A percentile compares a stretch with the other conserved stretches of the same genome.
phyloP scores from a whole-genome alignment of 805 yeast genomes.

The Wickerhamomyces chaumierensis region DNA sequence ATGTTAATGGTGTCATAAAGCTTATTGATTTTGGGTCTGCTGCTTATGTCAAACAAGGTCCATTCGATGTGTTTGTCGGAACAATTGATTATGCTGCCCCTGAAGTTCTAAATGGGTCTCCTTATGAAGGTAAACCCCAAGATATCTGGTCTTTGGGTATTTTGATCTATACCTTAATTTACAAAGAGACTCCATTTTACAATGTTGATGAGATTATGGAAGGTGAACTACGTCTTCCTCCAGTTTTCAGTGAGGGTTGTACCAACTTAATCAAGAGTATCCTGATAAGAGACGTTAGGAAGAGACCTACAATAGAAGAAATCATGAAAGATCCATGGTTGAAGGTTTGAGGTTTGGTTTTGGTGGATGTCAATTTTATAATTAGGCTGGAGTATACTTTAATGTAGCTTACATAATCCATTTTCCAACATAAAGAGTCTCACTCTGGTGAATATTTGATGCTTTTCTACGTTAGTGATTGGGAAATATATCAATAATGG shows the following conservation, averaged over 20 bases:
- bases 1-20: constrained; percentile 68
- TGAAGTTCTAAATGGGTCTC: constrained; percentile 80
- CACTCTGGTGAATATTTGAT: too few relatives aligned
- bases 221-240: constrained; percentile 69
- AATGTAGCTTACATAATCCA: too few relatives aligned
- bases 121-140: constrained; percentile 88
- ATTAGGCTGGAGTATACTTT: too few relatives aligned
- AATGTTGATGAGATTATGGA: constrained; percentile 94
- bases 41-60: constrained; percentile 82
- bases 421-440: too few relatives aligned
- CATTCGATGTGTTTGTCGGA: constrained; percentile 95
- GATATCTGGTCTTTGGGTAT: constrained; percentile 98
- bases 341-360: too few relatives aligned
- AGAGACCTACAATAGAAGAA: constrained; percentile 66
- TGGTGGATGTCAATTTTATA: too few relatives aligned
- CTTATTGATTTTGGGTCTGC: constrained; percentile 94
- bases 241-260: constrained; percentile 46
- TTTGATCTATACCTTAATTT: constrained; percentile 75
- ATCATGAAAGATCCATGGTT: constrained; percentile 69
- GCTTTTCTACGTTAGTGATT: too few relatives aligned
- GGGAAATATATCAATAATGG: too few relatives aligned
- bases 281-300: constrained; percentile 51
- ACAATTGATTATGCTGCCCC: constrained; percentile 98
- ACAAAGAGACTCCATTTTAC: constrained; percentile 91
- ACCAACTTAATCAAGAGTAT: constrained; percentile 51